Conservation (phyloP, 1,284 basidiomycete species). For the Moniliophthora roreri region DNA sequence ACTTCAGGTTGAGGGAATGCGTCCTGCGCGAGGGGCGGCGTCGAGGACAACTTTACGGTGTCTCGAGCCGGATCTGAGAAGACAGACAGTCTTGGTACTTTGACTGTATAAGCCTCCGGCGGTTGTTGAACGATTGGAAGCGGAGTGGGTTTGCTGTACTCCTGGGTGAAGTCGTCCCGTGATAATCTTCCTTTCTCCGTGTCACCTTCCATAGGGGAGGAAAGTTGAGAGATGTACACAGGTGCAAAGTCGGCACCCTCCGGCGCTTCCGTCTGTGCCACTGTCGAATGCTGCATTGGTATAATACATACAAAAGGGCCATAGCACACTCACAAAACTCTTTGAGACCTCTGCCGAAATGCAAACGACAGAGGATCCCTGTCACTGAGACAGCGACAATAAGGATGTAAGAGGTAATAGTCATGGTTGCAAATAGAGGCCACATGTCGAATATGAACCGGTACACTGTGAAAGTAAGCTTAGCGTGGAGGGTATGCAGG, state of each 20-base stretch:
- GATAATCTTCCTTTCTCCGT: conserved; percentile 4
- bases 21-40: conserved; percentile 11
- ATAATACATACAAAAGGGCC: neutral
- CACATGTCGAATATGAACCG: conserved; percentile 47
- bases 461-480: conserved; percentile 34
- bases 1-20: neutral
- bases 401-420: conserved; percentile 39
- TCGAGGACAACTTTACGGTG: conserved; percentile 17
- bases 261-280: conserved; percentile 37
- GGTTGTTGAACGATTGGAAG: neutral
- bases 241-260: conserved; percentile 41
- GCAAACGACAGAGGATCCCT: conserved; percentile 45
- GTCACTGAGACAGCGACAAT: conserved; percentile 39
- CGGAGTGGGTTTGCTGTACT: neutral
- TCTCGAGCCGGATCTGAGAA: conserved; percentile 15
- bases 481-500: no score
- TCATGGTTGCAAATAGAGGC: conserved; percentile 49
- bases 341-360: conserved; percentile 51
- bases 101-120: neutral
- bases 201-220: conserved; percentile 16
- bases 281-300: conserved; percentile 20
- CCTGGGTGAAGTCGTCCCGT: conserved; percentile 12
- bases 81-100: conserved; percentile 10
- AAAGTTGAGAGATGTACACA: conserved; percentile 33
- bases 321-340: conserved; percentile 40